Evolutionary conservation across 2,329 filamentous ascomycete species (phyloP).

Genomic region (Ceratocystis huliohia): DNA sequence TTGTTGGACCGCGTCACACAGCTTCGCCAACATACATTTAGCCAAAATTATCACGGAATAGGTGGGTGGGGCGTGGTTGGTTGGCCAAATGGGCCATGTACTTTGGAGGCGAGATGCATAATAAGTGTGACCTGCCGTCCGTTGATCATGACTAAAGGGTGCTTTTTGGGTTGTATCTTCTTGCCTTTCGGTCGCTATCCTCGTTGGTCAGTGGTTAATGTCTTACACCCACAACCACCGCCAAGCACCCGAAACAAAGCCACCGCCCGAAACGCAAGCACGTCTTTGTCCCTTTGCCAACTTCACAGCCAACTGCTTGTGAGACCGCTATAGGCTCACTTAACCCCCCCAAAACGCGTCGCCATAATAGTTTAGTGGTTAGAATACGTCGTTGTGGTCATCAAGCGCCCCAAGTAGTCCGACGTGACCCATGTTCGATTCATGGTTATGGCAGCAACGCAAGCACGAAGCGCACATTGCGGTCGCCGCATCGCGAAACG

Average conservation of each 20-base stretch:
- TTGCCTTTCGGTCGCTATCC: background rate
- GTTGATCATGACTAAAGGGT: background rate
- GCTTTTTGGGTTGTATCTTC: background rate
- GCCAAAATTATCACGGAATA: too few species aligned
- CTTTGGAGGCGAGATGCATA: background rate
- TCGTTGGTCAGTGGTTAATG: background rate
- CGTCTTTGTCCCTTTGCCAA: too few species aligned
- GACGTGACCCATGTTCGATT: constrained; percentile 20
- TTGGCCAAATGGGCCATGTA: too few species aligned
- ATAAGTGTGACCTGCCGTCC: background rate
- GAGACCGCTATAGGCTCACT: background rate
- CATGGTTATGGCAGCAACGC: constrained; percentile 15
- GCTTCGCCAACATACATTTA: too few species aligned
- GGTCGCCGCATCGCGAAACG: background rate
- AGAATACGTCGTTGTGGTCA: constrained; percentile 18
- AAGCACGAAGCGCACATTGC: too few species aligned
- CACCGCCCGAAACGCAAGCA: background rate
- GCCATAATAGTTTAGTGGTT: constrained; percentile 19
- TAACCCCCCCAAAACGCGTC: background rate
- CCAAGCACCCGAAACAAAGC: background rate
- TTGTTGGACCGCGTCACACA: too few species aligned
- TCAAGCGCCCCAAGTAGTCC: background rate
- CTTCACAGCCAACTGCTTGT: background rate
- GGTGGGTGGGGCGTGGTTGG: too few species aligned
- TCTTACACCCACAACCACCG: background rate